A percentile compares a stretch with the other conserved stretches of the same genome.
These are phyloP conservation scores for Afroboletus lepidellus DNA, from an alignment of 1,284 basidiomycete genomes.

Conservation along the genomic window DNA sequence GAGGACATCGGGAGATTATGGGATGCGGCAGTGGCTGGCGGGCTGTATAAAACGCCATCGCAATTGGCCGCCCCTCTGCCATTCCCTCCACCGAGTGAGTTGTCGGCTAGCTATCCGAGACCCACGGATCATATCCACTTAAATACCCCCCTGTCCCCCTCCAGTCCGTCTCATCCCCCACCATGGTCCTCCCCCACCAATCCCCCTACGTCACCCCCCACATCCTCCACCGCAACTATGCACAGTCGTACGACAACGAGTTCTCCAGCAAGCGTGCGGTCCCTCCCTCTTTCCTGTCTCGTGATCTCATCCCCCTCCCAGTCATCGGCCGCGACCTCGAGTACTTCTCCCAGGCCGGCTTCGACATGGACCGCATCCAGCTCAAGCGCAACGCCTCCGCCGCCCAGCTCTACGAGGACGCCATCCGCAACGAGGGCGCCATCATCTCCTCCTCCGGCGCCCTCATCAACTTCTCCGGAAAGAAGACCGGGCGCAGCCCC, in stretches of 20 bases:
- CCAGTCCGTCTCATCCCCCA: conserved; percentile 1
- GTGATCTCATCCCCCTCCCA: conserved; percentile 30
- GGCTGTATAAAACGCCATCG: conserved; percentile 31
- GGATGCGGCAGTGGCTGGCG: conserved; percentile 36
- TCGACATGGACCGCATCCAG: conserved; percentile 92
- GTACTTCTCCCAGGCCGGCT: conserved; percentile 98
- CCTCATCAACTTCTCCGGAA: conserved; percentile 99
- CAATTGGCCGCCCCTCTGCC: conserved; percentile 2
- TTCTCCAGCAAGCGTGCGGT: conserved; percentile 50
- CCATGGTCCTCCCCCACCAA: conserved; percentile 59
- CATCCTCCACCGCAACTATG: conserved; percentile 81
- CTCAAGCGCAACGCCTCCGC: conserved; percentile 95
- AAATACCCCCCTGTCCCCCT: conserved; percentile 15
- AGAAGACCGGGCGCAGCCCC: conserved; percentile 97
- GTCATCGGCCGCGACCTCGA: conserved; percentile 91
- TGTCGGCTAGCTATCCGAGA: conserved; percentile 11
- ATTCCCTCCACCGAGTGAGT: conserved; percentile 21
- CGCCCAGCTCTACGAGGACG: conserved; percentile 96
- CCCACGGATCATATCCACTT: conserved; percentile 26
- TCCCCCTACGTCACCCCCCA: conserved; percentile 83
- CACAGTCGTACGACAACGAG: conserved; percentile 67
- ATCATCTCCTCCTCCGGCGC: conserved; percentile 96
- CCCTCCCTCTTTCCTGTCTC: conserved; percentile 18
- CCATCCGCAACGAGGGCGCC: conserved; percentile 96
- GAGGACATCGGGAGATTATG: conserved; percentile 37